Evolutionary conservation across 768 basidiomycete species (phyloP).

Genomic region (Lyophyllum shimeji): DNA sequence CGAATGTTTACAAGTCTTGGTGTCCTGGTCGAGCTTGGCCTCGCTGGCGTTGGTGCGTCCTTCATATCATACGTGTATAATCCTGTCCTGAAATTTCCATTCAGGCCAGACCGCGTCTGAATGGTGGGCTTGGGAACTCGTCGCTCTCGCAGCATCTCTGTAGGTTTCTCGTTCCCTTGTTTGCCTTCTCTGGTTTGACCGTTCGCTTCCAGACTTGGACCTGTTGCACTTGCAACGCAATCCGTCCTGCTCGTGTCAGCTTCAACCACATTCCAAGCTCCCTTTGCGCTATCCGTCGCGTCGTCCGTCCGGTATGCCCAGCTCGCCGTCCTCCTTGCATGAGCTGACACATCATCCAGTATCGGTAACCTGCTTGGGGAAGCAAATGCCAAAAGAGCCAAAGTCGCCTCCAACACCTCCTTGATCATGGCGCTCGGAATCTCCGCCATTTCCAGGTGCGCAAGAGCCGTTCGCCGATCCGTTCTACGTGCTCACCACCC

Average conservation of each 20-base stretch:
- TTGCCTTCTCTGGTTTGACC: neutral
- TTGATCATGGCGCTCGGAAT: slow-evolving; percentile 65
- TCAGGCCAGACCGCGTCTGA: slow-evolving; percentile 80
- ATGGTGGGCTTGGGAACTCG: slow-evolving; percentile 97
- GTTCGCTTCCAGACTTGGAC: slow-evolving; percentile 58
- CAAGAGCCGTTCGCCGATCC: neutral
- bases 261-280: slow-evolving; percentile 79
- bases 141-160: slow-evolving; percentile 57
- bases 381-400: slow-evolving; percentile 69
- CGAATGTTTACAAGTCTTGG: slow-evolving; percentile 69
- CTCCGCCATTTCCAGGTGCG: slow-evolving; percentile 66
- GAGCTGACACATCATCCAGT: slow-evolving; percentile 31
- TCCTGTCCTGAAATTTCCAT: neutral
- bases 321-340: neutral
- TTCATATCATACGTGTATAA: neutral
- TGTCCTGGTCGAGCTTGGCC: slow-evolving; percentile 68
- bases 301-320: slow-evolving; percentile 73
- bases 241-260: slow-evolving; percentile 79
- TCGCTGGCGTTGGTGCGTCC: slow-evolving; percentile 72
- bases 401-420: slow-evolving; percentile 61
- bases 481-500: neutral
- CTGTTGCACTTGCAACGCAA: slow-evolving; percentile 82
- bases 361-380: slow-evolving; percentile 91
- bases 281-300: slow-evolving; percentile 80
- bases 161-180: slow-evolving; percentile 23